Percentiles rank a stretch among this genome's conserved stretches.
Conservation (phyloP, 345 rosid species). For the Nephelium lappaceum region DNA sequence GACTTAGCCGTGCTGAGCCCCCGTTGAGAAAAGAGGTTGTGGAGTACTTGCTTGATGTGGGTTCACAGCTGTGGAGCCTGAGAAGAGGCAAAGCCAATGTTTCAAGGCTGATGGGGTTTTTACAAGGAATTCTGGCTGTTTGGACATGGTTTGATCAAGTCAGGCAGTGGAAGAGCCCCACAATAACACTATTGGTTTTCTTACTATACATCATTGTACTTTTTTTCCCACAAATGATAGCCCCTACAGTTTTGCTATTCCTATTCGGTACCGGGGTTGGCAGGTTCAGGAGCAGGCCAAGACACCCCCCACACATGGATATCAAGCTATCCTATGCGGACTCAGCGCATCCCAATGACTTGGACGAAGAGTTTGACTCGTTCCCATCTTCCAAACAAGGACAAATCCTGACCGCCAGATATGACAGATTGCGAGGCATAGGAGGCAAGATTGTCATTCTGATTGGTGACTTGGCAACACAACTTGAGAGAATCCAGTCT, state of each 20-base stretch:
- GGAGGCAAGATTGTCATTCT: conserved; percentile 38
- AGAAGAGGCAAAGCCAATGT: conserved; percentile 47
- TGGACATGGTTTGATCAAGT: conserved; percentile 43
- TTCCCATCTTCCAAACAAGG: conserved; percentile 38
- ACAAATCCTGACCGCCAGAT: conserved; percentile 40
- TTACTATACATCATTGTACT: conserved; percentile 20
- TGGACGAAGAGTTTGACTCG: conserved; percentile 55
- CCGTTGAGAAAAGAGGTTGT: conserved; percentile 55
- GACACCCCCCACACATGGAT: conserved; percentile 50
- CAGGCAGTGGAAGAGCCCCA: conserved; percentile 42
- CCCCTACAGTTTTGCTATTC: conserved; percentile 28
- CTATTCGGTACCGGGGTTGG: conserved; percentile 21
- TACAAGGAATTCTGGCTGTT: conserved; percentile 20
- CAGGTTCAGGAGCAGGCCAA: conserved; percentile 37
- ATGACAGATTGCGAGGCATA: conserved; percentile 46
- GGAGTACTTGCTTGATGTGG: conserved; percentile 49
- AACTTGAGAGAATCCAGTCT: conserved; percentile 37
- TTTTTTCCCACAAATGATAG: conserved; percentile 20
- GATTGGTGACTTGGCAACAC: conserved; percentile 48
- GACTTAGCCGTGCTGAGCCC: conserved; percentile 47
- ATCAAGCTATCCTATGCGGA: conserved; percentile 40
- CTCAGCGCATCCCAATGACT: conserved; percentile 27
- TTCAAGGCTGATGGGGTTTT: conserved; percentile 35
- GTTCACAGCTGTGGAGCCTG: conserved; percentile 45
- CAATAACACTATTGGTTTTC: conserved; percentile 24